These are phyloP conservation scores for Cercis canadensis DNA, from an alignment of 306 rosid species.

Conservation along the genomic window DNA sequence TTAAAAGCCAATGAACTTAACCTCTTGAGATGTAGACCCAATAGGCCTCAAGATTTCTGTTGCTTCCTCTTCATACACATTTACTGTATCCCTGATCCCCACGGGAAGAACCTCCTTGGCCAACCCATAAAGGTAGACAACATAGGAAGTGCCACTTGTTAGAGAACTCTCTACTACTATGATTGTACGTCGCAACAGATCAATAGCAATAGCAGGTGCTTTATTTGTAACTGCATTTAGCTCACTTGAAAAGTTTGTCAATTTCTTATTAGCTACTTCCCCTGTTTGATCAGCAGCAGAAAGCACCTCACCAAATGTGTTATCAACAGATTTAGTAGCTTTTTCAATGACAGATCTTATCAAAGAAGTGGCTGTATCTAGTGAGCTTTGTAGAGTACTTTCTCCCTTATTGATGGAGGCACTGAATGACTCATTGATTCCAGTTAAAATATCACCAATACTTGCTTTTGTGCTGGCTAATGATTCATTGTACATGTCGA, in stretches of 20 bases:
- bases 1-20: conserved; percentile 29
- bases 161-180: conserved; percentile 69
- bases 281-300: conserved; percentile 70
- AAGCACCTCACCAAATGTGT: conserved; percentile 53
- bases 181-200: conserved; percentile 65
- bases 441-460: conserved; percentile 49
- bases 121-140: conserved; percentile 66
- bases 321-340: conserved; percentile 63
- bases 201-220: conserved; percentile 63
- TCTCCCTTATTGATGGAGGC: conserved; percentile 64
- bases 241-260: conserved; percentile 63
- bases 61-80: conserved; percentile 67
- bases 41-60: conserved; percentile 67
- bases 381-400: conserved; percentile 54
- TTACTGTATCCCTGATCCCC: conserved; percentile 65
- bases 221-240: conserved; percentile 59
- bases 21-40: conserved; percentile 69
- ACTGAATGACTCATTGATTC: conserved; percentile 53
- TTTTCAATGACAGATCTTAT: conserved; percentile 54
- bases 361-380: conserved; percentile 60
- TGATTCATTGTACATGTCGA: conserved; percentile 46
- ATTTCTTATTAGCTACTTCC: conserved; percentile 58
- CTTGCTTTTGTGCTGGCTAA: conserved; percentile 56
- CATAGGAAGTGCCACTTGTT: conserved; percentile 65
- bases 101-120: conserved; percentile 80